Evolutionary conservation across 148 eudicot species (phyloP).

Genomic region (Camellia granthamiana): DNA sequence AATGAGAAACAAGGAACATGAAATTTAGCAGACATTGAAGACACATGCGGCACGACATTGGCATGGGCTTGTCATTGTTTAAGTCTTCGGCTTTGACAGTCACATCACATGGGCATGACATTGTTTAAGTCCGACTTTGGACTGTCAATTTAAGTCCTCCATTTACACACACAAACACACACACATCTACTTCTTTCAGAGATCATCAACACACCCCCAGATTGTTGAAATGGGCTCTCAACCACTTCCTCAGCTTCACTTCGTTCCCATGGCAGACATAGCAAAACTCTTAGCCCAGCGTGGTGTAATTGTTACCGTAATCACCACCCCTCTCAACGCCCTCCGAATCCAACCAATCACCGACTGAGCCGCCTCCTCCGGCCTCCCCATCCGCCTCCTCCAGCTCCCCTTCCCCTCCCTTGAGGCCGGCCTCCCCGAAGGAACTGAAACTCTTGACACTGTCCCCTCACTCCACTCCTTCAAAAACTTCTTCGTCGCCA

Average conservation of each 20-base stretch:
- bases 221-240: too few species aligned
- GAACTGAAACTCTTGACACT: conserved; percentile 40
- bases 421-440: conserved; percentile 40
- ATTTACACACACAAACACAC: too few species aligned
- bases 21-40: too few species aligned
- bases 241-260: conserved; percentile 2
- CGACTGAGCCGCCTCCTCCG: conserved; percentile 9
- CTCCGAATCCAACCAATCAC: conserved; percentile 11
- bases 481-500: conserved; percentile 19
- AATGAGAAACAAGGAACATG: too few species aligned
- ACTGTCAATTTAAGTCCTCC: too few species aligned
- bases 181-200: too few species aligned
- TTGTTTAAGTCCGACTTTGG: too few species aligned
- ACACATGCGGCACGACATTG: too few species aligned
- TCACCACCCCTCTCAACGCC: conserved; percentile 31
- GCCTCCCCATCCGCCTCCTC: conserved; percentile 29
- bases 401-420: conserved; percentile 34
- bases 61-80: too few species aligned
- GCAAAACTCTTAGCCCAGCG: conserved; percentile 29
- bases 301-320: conserved; percentile 22
- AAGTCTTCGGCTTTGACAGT: too few species aligned
- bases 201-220: too few species aligned
- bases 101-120: too few species aligned
- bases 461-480: conserved; percentile 28
- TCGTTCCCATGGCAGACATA: conserved; percentile 33